A percentile compares a stretch with the other conserved stretches of the same genome.
These are phyloP conservation scores for Alternaria burnsii DNA, from an alignment of 2,329 filamentous ascomycete species.

Conservation along the genomic window DNA sequence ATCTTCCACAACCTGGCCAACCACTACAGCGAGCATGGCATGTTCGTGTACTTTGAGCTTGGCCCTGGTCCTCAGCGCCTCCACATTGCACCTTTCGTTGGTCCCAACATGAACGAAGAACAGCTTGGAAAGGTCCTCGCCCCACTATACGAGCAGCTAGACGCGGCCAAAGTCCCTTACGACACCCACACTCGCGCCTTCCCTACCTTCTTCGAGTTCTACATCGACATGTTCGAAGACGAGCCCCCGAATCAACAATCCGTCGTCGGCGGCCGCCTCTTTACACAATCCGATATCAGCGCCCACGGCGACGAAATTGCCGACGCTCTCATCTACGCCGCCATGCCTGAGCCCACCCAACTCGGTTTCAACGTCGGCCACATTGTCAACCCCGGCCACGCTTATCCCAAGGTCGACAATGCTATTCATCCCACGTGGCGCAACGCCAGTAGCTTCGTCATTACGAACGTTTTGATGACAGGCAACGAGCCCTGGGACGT, in stretches of 20 bases:
- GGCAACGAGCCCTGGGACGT: conserved; percentile 43
- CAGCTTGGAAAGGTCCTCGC: conserved; percentile 38
- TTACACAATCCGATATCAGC: conserved; percentile 41
- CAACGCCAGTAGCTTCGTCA: conserved; percentile 48
- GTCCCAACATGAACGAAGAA: conserved; percentile 40
- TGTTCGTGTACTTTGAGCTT: conserved; percentile 50
- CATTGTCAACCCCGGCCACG: conserved; percentile 46
- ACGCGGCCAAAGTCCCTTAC: conserved; percentile 44
- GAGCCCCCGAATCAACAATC: conserved; percentile 41
- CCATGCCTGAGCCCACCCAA: conserved; percentile 28
- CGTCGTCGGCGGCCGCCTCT: conserved; percentile 45
- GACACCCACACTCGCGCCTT: conserved; percentile 40
- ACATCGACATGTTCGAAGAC: conserved; percentile 49
- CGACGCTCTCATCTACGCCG: conserved; percentile 37
- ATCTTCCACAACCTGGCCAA: conserved; percentile 49
- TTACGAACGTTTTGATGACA: conserved; percentile 43
- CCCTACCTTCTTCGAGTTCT: conserved; percentile 49
- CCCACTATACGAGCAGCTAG: conserved; percentile 40
- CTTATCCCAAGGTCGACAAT: conserved; percentile 41
- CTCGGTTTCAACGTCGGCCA: conserved; percentile 45
- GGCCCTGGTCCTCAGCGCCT: conserved; percentile 37
- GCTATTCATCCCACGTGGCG: conserved; percentile 47
- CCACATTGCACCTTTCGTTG: conserved; percentile 46
- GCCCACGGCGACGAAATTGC: conserved; percentile 35
- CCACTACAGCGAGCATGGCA: conserved; percentile 42